These are phyloP conservation scores for Symmetrospora coprosmae DNA, from an alignment of 768 basidiomycete genomes.

Conservation along the genomic window DNA sequence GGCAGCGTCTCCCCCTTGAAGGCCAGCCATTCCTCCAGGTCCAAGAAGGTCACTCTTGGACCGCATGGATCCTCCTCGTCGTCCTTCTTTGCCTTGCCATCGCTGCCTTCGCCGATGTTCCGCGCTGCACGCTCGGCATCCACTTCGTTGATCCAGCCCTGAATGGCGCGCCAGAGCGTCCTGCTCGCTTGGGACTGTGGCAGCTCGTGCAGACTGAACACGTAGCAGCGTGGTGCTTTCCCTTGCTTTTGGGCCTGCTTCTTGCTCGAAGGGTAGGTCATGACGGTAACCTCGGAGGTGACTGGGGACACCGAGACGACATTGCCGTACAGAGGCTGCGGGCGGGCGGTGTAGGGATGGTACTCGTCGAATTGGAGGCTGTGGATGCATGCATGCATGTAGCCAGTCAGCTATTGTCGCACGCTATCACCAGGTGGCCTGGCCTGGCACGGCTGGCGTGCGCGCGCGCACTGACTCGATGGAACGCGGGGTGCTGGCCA, in stretches of 20 bases:
- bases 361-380: background rate
- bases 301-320: background rate
- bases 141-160: background rate
- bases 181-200: background rate
- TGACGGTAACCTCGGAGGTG: background rate
- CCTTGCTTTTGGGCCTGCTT: background rate
- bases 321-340: constrained; percentile 16
- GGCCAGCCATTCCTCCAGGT: background rate
- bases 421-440: too few species aligned
- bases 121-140: background rate
- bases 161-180: background rate
- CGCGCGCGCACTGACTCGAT: background rate
- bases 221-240: constrained; percentile 1
- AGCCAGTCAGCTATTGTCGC: too few species aligned
- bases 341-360: background rate
- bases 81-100: background rate
- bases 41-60: constrained; percentile 14
- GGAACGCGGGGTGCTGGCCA: background rate
- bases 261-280: constrained; percentile 1
- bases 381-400: too few species aligned
- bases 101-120: background rate
- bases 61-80: background rate
- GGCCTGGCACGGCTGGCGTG: background rate
- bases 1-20: too few species aligned
- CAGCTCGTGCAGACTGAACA: background rate